phyloP scores from a whole-genome alignment of 2,329 filamentous ascomycete genomes.

The Metarhizium album region DNA sequence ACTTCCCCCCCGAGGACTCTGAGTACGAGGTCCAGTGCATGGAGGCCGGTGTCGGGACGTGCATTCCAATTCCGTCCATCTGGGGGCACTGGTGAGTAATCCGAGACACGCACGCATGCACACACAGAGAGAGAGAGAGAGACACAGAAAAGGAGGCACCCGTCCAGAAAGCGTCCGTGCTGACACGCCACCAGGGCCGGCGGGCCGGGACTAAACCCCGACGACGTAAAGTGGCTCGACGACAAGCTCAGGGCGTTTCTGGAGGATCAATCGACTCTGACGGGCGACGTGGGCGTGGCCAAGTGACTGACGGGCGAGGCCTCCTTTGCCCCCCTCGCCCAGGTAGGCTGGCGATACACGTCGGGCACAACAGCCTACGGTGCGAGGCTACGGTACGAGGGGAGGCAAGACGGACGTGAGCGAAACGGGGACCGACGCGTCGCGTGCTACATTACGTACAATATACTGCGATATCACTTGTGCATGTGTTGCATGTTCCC shows the following conservation, averaged over 20 bases:
- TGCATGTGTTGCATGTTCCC: too few species aligned
- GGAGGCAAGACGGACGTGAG: too few species aligned
- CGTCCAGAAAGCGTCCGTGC: too few species aligned
- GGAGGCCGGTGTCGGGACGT: slow-evolving; percentile 20
- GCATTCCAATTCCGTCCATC: slow-evolving; percentile 28
- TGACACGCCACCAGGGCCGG: slow-evolving; percentile 35
- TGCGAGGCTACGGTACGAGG: too few species aligned
- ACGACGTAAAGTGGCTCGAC: slow-evolving; percentile 65
- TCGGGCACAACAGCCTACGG: too few species aligned
- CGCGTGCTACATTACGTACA: too few species aligned
- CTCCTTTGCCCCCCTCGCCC: too few species aligned
- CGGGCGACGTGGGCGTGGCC: background rate
- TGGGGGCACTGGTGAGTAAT: slow-evolving; percentile 28
- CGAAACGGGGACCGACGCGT: too few species aligned
- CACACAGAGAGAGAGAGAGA: too few species aligned
- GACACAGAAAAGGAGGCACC: too few species aligned
- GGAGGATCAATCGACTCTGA: slow-evolving; percentile 6
- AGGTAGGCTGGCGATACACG: background rate
- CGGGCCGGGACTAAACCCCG: slow-evolving; percentile 59
- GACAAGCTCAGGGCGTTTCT: slow-evolving; percentile 42
- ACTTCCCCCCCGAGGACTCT: slow-evolving; percentile 73
- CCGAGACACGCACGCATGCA: background rate
- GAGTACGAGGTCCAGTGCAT: slow-evolving; percentile 55
- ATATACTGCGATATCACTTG: too few species aligned
- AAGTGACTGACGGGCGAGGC: background rate